Evolutionary conservation across 345 rosid genomes (phyloP), one percentile per base, ranked within the genome.

Genomic region (Conringia planisiliqua): DNA sequence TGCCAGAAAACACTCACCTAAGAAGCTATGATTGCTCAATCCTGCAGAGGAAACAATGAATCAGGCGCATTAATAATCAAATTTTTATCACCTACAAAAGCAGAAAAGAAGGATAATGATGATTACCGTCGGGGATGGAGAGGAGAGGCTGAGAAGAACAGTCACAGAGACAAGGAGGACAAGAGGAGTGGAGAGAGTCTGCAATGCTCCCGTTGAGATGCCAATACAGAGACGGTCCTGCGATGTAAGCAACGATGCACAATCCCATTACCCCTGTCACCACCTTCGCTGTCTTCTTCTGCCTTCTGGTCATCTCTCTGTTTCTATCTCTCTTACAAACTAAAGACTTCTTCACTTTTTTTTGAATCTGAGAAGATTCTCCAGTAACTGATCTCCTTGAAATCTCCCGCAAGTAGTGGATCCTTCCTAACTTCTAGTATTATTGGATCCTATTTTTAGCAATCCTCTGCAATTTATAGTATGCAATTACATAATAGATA

Each of bases 151-250:
- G 83, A 51, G 82, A 81, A 62, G 92, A 86, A 78, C 90, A 88
- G 72, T 88, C 90, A 71, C 93, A 88, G 35, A 66, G 32, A 78
- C 89, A 86, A 55, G 77, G 77, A 64, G 86, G 85, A 22, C 90
- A 88, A 58, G 81, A 52, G 22, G 69, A 50, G 51, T 74, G 73
- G 70, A 71, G 30, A 27, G 79, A 62, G 48, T 82, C 77, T 51
- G 80, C 70, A 38, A 82, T 40, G 52, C 73, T 74, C 64, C 81
- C 87, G 56, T 75, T 83, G 44, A 81, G 77, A 63, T 80, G 89
- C 90, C 90, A 83, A 61, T 83, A 85, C 48, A 88, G 64, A n/a
- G 89, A 86, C 1, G 84, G 89, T 26, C 86, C 87, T 7, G 75
- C 74, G 0, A 88, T 79, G 81, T 85, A 88, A 0, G 81, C 82